phyloP scores from a whole-genome alignment of 1,139 yeast species.

The Hansenula sp. region DNA sequence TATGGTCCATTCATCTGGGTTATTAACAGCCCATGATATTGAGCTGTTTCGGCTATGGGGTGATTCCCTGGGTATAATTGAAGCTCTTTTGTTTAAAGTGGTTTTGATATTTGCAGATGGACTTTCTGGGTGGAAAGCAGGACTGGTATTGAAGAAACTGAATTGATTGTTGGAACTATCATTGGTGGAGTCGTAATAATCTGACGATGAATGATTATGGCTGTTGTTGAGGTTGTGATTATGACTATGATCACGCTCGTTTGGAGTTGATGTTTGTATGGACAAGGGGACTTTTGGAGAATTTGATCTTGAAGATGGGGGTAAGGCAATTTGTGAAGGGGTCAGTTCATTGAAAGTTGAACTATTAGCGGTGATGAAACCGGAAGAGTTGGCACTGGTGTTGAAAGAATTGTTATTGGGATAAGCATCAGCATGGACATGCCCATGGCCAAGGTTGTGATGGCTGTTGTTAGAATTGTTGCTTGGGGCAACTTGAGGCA shows the following conservation, averaged over 20 bases:
- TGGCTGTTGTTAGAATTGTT: neutral
- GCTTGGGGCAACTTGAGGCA: neutral
- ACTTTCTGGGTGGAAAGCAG: slow-evolving; percentile 9
- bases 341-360: slow-evolving; percentile 3
- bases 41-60: slow-evolving; percentile 29
- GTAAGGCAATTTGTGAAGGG: slow-evolving; percentile 2
- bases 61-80: slow-evolving; percentile 19
- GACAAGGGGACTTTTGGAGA: slow-evolving; percentile 16
- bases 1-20: slow-evolving; percentile 62
- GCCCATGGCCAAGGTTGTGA: too few species aligned
- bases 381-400: slow-evolving; percentile 18
- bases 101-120: slow-evolving; percentile 5
- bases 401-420: slow-evolving; percentile 13
- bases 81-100: slow-evolving; percentile 6
- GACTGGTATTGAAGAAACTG: slow-evolving; percentile 23
- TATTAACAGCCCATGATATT: slow-evolving; percentile 38
- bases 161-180: slow-evolving; percentile 10
- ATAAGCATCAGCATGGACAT: slow-evolving; percentile 4
- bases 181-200: neutral
- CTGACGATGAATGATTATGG: neutral
- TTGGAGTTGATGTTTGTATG: slow-evolving; percentile 22
- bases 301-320: neutral
- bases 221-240: too few species aligned
- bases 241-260: neutral
- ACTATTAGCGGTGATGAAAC: slow-evolving; percentile 3